Evolutionary conservation across 2,329 filamentous ascomycete genomes (phyloP).

Genomic region (Thelonectria olida): DNA sequence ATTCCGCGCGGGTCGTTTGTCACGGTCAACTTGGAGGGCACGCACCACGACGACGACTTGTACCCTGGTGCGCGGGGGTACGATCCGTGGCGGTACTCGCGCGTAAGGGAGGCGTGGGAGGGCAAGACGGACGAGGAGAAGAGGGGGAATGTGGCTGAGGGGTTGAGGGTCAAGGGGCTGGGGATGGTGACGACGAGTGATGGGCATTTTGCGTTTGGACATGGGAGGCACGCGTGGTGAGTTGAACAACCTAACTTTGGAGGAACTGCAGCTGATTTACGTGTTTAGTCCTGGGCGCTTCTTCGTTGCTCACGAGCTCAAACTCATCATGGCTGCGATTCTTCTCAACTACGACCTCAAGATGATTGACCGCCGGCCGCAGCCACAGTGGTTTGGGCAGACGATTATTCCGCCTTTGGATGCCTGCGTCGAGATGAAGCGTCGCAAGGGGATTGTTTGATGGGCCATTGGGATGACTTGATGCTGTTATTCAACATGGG

Average conservation of each 20-base stretch:
- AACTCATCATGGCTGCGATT: constrained; percentile 62
- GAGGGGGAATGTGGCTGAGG: constrained; percentile 43
- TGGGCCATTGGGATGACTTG: background rate
- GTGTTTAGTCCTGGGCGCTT: constrained; percentile 59
- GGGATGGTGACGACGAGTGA: constrained; percentile 64
- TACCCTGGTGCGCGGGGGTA: constrained; percentile 54
- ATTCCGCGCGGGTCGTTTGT: constrained; percentile 54
- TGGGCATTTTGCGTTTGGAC: constrained; percentile 63
- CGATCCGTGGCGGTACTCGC: constrained; percentile 60
- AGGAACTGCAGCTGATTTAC: background rate
- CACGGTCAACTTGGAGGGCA: constrained; percentile 53
- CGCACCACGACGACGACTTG: constrained; percentile 57
- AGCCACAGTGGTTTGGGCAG: constrained; percentile 55
- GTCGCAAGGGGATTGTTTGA: constrained; percentile 14
- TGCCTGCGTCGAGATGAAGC: constrained; percentile 40
- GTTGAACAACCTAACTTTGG: constrained; percentile 14
- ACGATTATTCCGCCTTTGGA: constrained; percentile 46
- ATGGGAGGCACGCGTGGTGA: constrained; percentile 62
- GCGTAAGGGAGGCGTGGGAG: constrained; percentile 51
- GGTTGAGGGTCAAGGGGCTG: constrained; percentile 46
- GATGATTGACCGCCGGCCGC: constrained; percentile 49
- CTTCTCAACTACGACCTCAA: constrained; percentile 63
- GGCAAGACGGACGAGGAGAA: constrained; percentile 39
- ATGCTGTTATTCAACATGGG: too few relatives aligned
- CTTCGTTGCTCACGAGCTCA: constrained; percentile 64